phyloP scores from a whole-genome alignment of 768 basidiomycete species.

The Termitomyces sp. region DNA sequence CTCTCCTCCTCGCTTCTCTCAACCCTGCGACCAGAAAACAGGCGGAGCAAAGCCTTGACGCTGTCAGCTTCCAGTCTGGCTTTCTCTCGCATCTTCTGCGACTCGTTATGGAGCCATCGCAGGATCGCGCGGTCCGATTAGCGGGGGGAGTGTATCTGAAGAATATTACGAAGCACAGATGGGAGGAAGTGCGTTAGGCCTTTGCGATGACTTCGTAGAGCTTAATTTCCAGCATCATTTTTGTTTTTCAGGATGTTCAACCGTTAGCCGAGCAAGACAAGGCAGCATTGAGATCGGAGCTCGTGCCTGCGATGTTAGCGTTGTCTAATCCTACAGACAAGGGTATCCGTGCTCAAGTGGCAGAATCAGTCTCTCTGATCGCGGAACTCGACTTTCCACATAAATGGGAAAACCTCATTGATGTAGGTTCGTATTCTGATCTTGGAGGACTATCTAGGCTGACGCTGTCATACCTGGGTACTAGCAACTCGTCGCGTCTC shows the following conservation, averaged over 20 bases:
- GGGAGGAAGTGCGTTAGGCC: slow-evolving; percentile 70
- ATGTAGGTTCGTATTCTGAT: slow-evolving; percentile 49
- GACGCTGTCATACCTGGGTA: not conserved
- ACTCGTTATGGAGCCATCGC: slow-evolving; percentile 68
- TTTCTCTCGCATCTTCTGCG: slow-evolving; percentile 79
- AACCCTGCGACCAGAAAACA: slow-evolving; percentile 67
- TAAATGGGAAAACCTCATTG: slow-evolving; percentile 85
- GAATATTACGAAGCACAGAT: slow-evolving; percentile 82
- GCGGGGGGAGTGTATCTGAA: slow-evolving; percentile 91
- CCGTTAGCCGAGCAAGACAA: slow-evolving; percentile 75
- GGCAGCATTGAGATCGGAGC: slow-evolving; percentile 61
- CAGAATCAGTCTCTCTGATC: slow-evolving; percentile 89
- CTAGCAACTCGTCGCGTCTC: slow-evolving; percentile 85
- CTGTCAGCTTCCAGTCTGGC: slow-evolving; percentile 66
- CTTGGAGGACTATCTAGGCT: not conserved
- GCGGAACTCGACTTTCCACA: slow-evolving; percentile 90
- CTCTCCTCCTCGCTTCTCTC: slow-evolving; percentile 70
- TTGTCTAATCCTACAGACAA: slow-evolving; percentile 75
- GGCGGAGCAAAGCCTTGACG: slow-evolving; percentile 74
- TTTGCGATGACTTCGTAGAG: not conserved
- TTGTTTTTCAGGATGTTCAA: slow-evolving; percentile 55
- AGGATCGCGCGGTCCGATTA: slow-evolving; percentile 71
- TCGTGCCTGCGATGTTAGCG: slow-evolving; percentile 90
- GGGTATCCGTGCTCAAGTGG: slow-evolving; percentile 76
- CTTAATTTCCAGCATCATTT: not conserved